Evolutionary conservation across 2,329 filamentous ascomycete species (phyloP).

Genomic region (Daldinia eschscholtzii): DNA sequence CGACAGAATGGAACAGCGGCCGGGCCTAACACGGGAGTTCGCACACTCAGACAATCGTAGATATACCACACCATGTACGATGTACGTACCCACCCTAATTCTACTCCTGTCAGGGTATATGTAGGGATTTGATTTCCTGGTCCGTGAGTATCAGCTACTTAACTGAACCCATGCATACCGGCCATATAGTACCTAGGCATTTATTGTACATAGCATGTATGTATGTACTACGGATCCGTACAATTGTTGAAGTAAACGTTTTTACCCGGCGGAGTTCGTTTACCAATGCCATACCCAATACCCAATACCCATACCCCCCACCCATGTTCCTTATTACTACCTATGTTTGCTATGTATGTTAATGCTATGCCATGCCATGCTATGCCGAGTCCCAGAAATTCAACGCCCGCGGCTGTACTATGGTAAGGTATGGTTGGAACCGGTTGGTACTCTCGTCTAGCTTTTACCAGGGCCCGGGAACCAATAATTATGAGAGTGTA

Average conservation of each 20-base stretch:
- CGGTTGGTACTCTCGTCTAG: not conserved
- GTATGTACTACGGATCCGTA: too few species aligned
- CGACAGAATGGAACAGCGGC: slow-evolving; percentile 14
- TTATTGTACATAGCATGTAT: not conserved
- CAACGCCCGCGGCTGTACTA: not conserved
- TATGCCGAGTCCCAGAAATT: slow-evolving; percentile 4
- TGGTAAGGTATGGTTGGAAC: not conserved
- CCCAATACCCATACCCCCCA: too few species aligned
- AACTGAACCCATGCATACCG: not conserved
- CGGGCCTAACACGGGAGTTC: slow-evolving; percentile 9
- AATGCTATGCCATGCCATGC: not conserved
- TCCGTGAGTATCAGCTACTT: slow-evolving; percentile 5
- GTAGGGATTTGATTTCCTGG: slow-evolving; percentile 13
- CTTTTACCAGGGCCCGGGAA: slow-evolving; percentile 11
- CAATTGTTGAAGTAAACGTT: not conserved
- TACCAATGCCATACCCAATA: slow-evolving; percentile 2
- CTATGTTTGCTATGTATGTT: too few species aligned
- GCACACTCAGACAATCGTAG: slow-evolving; percentile 8
- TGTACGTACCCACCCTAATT: slow-evolving; percentile 11
- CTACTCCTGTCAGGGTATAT: not conserved
- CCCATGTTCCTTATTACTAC: not conserved
- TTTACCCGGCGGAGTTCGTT: not conserved
- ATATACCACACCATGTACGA: slow-evolving; percentile 8
- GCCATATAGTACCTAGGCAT: not conserved
- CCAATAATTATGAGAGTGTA: slow-evolving; percentile 3